Percentiles rank a stretch among this genome's conserved stretches.
phyloP scores from a whole-genome alignment of 2,329 filamentous ascomycete species.

The Talaromyces sp. region DNA sequence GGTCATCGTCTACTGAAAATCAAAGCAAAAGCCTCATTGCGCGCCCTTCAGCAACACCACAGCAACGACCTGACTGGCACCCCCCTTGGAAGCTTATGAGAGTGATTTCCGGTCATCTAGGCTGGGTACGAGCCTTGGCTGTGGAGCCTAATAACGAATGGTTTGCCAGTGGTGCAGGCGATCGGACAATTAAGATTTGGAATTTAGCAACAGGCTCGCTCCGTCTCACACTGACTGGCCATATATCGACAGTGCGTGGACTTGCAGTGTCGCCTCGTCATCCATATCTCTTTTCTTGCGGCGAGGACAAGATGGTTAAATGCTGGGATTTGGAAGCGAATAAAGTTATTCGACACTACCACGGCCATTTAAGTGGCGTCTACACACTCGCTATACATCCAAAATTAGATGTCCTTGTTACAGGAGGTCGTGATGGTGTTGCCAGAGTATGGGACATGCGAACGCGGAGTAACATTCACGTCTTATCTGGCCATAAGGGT shows the following conservation, averaged over 20 bases:
- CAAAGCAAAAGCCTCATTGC: constrained; percentile 59
- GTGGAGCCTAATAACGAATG: constrained; percentile 96
- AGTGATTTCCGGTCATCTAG: constrained; percentile 92
- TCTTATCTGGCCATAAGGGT: constrained; percentile 81
- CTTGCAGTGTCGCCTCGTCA: constrained; percentile 88
- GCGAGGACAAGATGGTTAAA: constrained; percentile 99
- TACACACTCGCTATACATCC: constrained; percentile 93
- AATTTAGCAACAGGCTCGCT: constrained; percentile 85
- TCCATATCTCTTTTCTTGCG: constrained; percentile 95
- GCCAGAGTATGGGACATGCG: constrained; percentile 98
- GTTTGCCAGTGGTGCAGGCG: constrained; percentile 93
- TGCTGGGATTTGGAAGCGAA: constrained; percentile 99
- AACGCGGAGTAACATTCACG: constrained; percentile 90
- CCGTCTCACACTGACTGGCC: constrained; percentile 80
- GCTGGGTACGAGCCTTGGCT: constrained; percentile 84
- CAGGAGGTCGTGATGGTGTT: constrained; percentile 88
- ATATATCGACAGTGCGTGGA: constrained; percentile 89
- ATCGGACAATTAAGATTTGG: constrained; percentile 98
- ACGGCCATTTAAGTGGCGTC: constrained; percentile 92
- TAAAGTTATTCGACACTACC: constrained; percentile 96
- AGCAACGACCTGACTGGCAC: constrained; percentile 87
- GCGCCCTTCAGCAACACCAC: constrained; percentile 56
- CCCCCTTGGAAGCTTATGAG: constrained; percentile 97
- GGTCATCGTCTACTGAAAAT: constrained; percentile 26
- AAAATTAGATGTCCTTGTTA: constrained; percentile 89